Base-by-base conservation (phyloP, 2,329 filamentous ascomycete species). In the Sporothrix brasiliensis region DNA sequence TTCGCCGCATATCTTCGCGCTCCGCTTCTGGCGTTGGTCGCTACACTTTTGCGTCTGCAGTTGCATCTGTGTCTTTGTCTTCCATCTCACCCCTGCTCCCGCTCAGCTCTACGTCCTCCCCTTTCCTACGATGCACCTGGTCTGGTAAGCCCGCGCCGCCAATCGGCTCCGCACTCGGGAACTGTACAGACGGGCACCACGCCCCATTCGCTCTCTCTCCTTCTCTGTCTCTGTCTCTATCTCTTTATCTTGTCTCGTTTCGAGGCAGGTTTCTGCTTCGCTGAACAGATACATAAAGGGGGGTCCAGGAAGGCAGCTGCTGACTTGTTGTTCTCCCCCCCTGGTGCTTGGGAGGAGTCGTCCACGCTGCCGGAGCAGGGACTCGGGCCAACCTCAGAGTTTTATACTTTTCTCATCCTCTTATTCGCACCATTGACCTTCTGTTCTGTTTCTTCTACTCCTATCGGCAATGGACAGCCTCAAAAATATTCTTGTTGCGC, bases 401-500 rank as follows among this genome's bases (percentile, higher is more conserved):
- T 65, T 39, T n/a, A 41, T 44, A 54, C 56, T 30, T 30, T 24
- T 21, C n/a, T 34, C 50, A 14, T 44, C 34, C 3, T 14, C 19
- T 44, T 44, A 56, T 52, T 7, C 27, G 24, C 19, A 2, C n/a
- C 49, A 53, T 41, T 16, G 21, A 9, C 72, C 61, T 27, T 19
- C 44, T 13, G 13, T 24, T n/a, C 19, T 24, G 16, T 39, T 16
- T 34, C 27, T 44, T 5, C 30, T 16, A 34, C 10, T 21, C 44
- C 24, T 5, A 9, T n/a, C 16, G 21, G 47, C 47, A 52, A 75
- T 75, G 73, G 73, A 73, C 14, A 65, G 24, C 39, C 53, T 71
- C 19, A 67, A 53, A 49, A 67, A 61, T 52, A 73, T 76, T 63
- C 41, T 81, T 54, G 80, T 80, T 80, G 78, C 77, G 50, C 81